These are phyloP conservation scores for Hermanozyma aechmeae DNA, from an alignment of 805 yeast genomes.

Conservation along the genomic window DNA sequence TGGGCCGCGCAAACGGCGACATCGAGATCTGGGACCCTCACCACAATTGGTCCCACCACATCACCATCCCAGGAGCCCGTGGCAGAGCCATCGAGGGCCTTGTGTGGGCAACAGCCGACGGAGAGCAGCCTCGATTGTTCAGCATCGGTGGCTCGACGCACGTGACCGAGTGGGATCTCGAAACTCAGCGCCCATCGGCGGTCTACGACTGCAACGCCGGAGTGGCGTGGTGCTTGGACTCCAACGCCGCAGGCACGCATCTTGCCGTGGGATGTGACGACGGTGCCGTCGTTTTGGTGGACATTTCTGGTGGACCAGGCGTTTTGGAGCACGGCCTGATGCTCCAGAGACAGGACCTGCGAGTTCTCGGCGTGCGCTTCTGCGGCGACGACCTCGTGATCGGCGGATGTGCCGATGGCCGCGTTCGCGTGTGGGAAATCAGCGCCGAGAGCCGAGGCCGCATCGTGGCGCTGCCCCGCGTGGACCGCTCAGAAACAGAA, in stretches of 20 bases:
- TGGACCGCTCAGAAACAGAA: slow-evolving; percentile 79
- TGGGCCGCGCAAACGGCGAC: slow-evolving; percentile 90
- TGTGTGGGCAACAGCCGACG: slow-evolving; percentile 56
- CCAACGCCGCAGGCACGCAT: slow-evolving; percentile 48
- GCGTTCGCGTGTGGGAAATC: slow-evolving; percentile 87
- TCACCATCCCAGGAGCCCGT: slow-evolving; percentile 61
- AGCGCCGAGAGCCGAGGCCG: slow-evolving; percentile 47
- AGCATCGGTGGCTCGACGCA: slow-evolving; percentile 91
- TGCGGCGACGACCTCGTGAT: slow-evolving; percentile 52
- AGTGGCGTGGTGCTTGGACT: slow-evolving; percentile 81
- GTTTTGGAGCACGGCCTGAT: slow-evolving; percentile 65
- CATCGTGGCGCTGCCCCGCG: slow-evolving; percentile 77
- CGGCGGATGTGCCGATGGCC: slow-evolving; percentile 96
- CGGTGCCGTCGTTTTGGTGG: slow-evolving; percentile 78
- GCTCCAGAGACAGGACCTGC: slow-evolving; percentile 73
- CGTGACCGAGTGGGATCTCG: slow-evolving; percentile 86
- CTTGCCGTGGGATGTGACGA: slow-evolving; percentile 93
- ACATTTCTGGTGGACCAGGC: slow-evolving; percentile 83
- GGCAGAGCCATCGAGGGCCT: slow-evolving; percentile 86
- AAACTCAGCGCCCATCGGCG: slow-evolving; percentile 58
- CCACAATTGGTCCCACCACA: slow-evolving; percentile 73
- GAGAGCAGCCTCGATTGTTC: slow-evolving; percentile 58
- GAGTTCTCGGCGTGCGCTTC: slow-evolving; percentile 79
- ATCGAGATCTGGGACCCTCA: slow-evolving; percentile 93
- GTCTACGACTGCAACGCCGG: slow-evolving; percentile 91